Evolutionary conservation across 768 basidiomycete species (phyloP), one percentile per base, ranked within the genome.

Genomic region (Auricularia sp.): DNA sequence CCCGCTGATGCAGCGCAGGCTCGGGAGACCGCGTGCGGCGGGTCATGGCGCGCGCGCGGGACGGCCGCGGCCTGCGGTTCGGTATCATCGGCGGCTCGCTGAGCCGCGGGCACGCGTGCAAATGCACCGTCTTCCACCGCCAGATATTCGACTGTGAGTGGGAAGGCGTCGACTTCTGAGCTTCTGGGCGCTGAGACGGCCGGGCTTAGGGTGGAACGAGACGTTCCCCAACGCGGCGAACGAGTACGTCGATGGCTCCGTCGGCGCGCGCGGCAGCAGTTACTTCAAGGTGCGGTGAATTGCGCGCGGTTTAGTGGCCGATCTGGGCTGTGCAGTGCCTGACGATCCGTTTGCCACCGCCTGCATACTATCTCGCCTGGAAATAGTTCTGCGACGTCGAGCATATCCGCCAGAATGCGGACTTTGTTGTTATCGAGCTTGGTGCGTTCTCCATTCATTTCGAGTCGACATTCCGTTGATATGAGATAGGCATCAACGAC

Each of bases 51-150:
- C 39, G 45, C 4, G 51, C 63, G 47, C 44, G 7, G 63, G 63
- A 5, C 29, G 56, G 21, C 51, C 51, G 33, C 39, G 29, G 29
- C 29, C 29, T 64, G 16, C 36, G 35, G 6, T 64, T 54, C 24
- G 63, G 63, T 16, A 64, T 64, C 37, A 64, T 64, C 24, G 63
- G 63, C 36, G 63, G 63, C 10, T 64, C 63, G 29, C 34, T 64
- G 18, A 44, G 18, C 16, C 39, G 63, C 13, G 63, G 63, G 13
- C 63, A 64, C 63, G 63, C 37, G 39, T 64, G 63, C 63, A 37
- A 64, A 21, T 64, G 63, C 56, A 64, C 63, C 4, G 45, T 33
- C 6, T 64, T 56, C 51, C 63, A 64, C 56, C 34, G 51, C 24
- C 63, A 64, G 37, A 64, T 64, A 34, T 64, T 64, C 21, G 51